Evolutionary conservation across 148 eudicot species (phyloP).

Genomic region (Cornus florida): DNA sequence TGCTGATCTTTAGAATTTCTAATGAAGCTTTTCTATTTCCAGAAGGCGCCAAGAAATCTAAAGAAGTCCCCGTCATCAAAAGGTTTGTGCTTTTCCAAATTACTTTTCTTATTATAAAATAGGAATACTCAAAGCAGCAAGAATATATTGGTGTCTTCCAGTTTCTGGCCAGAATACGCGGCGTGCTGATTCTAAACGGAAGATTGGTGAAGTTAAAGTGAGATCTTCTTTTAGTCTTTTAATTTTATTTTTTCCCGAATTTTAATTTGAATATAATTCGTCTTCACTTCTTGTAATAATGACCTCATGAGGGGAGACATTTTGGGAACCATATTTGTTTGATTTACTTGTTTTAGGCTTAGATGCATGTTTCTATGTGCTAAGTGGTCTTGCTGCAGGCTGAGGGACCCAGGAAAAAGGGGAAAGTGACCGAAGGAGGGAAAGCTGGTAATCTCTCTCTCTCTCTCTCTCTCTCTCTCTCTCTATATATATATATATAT

Average conservation of each 20-base stretch:
- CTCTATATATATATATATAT: too few relatives aligned
- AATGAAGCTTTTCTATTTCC: conserved; percentile 21
- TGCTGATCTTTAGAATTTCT: background rate
- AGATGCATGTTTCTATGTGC: conserved; percentile 12
- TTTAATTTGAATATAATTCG: background rate
- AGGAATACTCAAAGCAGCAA: conserved; percentile 16
- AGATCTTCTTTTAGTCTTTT: conserved; percentile 4
- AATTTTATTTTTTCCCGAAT: background rate
- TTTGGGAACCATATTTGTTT: background rate
- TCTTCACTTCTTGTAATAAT: conserved; percentile 1
- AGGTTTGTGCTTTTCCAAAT: conserved; percentile 27
- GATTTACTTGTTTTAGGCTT: background rate
- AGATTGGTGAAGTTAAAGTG: conserved; percentile 21
- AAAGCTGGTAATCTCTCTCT: conserved; percentile 23
- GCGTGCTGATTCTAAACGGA: conserved; percentile 24
- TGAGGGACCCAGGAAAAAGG: conserved; percentile 24
- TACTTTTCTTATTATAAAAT: conserved; percentile 4
- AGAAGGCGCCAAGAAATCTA: conserved; percentile 28
- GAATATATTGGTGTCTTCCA: conserved; percentile 26
- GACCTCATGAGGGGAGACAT: background rate
- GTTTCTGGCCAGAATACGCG: conserved; percentile 27
- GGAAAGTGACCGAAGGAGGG: conserved; percentile 21
- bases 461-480: background rate
- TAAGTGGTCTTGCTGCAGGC: conserved; percentile 27
- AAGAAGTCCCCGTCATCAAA: conserved; percentile 21